phyloP scores from a whole-genome alignment of 805 yeast genomes.

The Pichia phayaonensis region DNA sequence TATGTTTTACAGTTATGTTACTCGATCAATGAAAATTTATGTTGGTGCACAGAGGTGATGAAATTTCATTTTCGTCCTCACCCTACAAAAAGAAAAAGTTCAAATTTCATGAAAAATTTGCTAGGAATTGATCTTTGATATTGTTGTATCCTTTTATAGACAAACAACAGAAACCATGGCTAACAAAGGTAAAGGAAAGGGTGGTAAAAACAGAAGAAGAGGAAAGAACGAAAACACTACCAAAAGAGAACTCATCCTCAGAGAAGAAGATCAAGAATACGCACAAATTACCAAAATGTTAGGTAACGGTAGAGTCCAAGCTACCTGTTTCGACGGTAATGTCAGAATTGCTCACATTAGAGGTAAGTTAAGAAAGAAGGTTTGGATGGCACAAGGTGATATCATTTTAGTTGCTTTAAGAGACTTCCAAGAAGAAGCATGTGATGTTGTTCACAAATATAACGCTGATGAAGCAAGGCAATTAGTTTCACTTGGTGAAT shows the following conservation, averaged over 20 bases:
- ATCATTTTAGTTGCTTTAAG: slow-evolving; percentile 91
- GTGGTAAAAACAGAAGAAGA: slow-evolving; percentile 94
- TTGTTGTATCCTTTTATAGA: background rate
- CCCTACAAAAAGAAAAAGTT: no score
- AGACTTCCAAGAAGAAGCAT: slow-evolving; percentile 97
- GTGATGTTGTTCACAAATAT: slow-evolving; percentile 96
- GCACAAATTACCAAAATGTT: slow-evolving; percentile 98
- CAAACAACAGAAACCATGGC: slow-evolving; percentile 28
- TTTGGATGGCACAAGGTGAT: slow-evolving; percentile 99
- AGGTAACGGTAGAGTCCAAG: slow-evolving; percentile 97
- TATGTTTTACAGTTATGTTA: background rate
- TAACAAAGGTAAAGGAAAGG: slow-evolving; percentile 38
- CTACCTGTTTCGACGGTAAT: slow-evolving; percentile 87
- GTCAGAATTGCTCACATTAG: slow-evolving; percentile 96
- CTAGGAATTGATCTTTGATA: background rate
- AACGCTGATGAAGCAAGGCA: slow-evolving; percentile 98
- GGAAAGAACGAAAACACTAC: slow-evolving; percentile 94
- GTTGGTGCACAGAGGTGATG: background rate
- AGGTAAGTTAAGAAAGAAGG: slow-evolving; percentile 98
- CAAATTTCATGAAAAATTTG: background rate
- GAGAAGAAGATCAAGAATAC: slow-evolving; percentile 97
- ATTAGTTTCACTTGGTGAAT: slow-evolving; percentile 89
- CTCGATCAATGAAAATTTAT: background rate
- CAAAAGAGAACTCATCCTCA: slow-evolving; percentile 87
- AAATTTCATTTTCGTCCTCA: background rate